phyloP scores from a whole-genome alignment of 495 filamentous ascomycete genomes.

The Penicillium ochrochloron region DNA sequence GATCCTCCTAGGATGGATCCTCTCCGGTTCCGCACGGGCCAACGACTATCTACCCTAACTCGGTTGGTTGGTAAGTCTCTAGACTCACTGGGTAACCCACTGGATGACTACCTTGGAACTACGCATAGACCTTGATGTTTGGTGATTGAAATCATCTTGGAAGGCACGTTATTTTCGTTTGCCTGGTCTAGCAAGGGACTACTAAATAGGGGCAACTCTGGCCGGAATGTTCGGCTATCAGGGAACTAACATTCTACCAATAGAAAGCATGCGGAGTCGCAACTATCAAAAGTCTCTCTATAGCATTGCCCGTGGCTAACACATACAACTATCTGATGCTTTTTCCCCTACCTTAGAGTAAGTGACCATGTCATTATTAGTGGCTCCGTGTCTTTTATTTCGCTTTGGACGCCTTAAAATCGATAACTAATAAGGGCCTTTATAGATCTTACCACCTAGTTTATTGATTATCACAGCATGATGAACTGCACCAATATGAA shows the following conservation, averaged over 20 bases:
- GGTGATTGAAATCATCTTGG: background rate
- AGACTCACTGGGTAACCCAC: too few relatives aligned
- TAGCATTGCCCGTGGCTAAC: background rate
- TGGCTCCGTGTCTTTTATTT: too few relatives aligned
- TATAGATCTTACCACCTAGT: too few relatives aligned
- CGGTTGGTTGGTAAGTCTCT: background rate
- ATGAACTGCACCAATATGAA: background rate
- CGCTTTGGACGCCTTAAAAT: background rate
- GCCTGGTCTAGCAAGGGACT: background rate
- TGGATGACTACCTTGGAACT: background rate
- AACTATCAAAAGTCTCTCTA: background rate
- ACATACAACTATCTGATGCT: background rate
- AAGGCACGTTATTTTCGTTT: background rate
- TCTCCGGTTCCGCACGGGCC: slow-evolving; percentile 4
- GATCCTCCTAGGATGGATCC: background rate
- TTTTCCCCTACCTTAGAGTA: background rate
- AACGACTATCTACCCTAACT: background rate
- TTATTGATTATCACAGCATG: too few relatives aligned
- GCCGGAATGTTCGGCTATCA: background rate
- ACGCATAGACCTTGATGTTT: background rate
- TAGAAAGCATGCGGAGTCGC: background rate
- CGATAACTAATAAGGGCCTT: background rate
- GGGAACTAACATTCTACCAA: background rate
- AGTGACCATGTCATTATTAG: background rate
- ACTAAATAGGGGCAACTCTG: background rate